These are phyloP conservation scores for Pisolithus tinctorius DNA, from an alignment of 768 basidiomycete species.

Conservation along the genomic window DNA sequence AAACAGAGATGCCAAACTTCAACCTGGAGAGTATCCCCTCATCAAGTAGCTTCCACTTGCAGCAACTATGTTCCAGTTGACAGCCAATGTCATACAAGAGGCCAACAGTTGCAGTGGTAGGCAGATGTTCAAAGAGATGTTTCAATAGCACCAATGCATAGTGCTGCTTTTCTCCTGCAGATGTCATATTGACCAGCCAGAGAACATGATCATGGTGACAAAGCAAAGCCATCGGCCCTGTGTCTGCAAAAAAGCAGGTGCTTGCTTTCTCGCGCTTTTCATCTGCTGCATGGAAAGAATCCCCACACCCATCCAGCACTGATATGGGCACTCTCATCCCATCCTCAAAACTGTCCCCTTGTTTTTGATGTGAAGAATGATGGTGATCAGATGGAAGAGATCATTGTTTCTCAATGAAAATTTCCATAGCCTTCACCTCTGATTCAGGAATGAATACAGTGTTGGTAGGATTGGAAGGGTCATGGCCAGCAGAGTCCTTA, in stretches of 20 bases:
- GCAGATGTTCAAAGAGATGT: background rate
- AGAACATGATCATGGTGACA: constrained; percentile 14
- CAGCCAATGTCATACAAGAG: too few relatives aligned
- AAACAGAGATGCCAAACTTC: constrained; percentile 21
- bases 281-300: constrained; percentile 20
- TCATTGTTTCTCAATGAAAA: background rate
- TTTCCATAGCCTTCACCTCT: constrained; percentile 16
- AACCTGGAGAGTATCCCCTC: too few relatives aligned
- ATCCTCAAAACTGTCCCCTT: constrained; percentile 11
- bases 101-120: too few relatives aligned
- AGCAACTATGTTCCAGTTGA: too few relatives aligned
- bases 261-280: constrained; percentile 15
- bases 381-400: background rate
- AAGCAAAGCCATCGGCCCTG: constrained; percentile 12
- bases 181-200: too few relatives aligned
- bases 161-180: too few relatives aligned
- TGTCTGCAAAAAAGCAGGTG: constrained; percentile 9
- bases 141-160: background rate
- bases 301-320: constrained; percentile 27
- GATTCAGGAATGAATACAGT: constrained; percentile 10
- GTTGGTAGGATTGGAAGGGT: background rate
- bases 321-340: constrained; percentile 22
- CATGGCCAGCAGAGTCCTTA: too few relatives aligned
- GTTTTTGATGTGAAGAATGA: background rate
- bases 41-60: too few relatives aligned